Conservation (phyloP, 2,329 filamentous ascomycete species). For the Sporothrix globosa region DNA sequence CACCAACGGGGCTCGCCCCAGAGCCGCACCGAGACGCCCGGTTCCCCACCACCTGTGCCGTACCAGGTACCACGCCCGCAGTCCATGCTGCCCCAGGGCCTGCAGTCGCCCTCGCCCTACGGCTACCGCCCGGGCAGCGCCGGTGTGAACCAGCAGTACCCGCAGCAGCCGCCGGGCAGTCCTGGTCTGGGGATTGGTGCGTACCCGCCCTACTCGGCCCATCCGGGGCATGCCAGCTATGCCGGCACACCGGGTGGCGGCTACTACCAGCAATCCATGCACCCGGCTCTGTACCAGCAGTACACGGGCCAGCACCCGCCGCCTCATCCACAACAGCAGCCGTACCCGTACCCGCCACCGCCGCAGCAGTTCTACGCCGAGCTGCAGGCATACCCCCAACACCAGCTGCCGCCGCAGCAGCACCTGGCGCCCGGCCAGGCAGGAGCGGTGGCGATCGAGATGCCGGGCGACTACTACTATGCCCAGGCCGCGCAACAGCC, state of each 20-base stretch:
- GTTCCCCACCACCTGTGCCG: conserved; percentile 43
- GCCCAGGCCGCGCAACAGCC: conserved; percentile 38
- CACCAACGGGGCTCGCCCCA: conserved; percentile 26
- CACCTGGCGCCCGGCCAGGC: background rate
- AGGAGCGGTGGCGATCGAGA: conserved; percentile 43
- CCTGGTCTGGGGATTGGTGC: background rate
- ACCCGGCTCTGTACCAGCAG: conserved; percentile 30
- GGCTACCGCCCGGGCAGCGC: conserved; percentile 40
- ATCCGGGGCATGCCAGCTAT: conserved; percentile 28
- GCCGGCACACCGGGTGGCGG: conserved; percentile 35
- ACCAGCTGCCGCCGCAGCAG: conserved; percentile 32
- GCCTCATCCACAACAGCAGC: background rate
- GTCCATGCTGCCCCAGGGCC: conserved; percentile 41
- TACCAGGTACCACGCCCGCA: conserved; percentile 50
- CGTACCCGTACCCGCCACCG: conserved; percentile 32
- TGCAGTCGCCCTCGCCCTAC: conserved; percentile 42
- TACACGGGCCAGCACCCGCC: background rate
- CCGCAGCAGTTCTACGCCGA: conserved; percentile 42
- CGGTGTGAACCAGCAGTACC: conserved; percentile 39
- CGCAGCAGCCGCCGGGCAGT: conserved; percentile 29
- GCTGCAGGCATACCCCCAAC: conserved; percentile 44
- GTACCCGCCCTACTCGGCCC: conserved; percentile 23
- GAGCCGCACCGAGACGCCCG: conserved; percentile 21
- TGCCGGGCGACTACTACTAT: conserved; percentile 55
- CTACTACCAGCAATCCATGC: conserved; percentile 38